Base-by-base conservation (phyloP, 441 rosid genomes). In the Syzygium malaccense region DNA sequence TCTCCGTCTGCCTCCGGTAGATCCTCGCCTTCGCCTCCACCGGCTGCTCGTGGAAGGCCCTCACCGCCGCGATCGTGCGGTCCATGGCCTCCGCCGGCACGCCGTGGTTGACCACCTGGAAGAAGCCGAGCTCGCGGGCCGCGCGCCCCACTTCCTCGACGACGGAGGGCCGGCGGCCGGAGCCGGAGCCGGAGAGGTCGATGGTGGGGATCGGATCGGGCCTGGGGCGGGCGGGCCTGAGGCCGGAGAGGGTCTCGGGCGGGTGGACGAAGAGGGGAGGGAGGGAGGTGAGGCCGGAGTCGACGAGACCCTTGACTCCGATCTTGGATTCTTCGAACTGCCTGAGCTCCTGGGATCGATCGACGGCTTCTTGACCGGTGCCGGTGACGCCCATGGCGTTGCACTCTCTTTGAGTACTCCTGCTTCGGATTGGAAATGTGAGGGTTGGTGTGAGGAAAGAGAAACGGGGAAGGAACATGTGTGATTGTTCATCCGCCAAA, bases 41-140 rank as follows among this genome's bases (percentile, higher is more conserved):
- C 8, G 94, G 92, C 66, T 89, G 92, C 90, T 92, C 94, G 87
- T 93, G 96, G 89, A 96, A 94, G 28, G 64, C 94, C 86, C 89
- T 91, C 37, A 93, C 86, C 13, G 92, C 91, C 3, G 71, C 86
- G 48, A 92, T 56, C 87, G 85, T 14, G 3, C 90, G 66, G 89
- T 93, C 93, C 89, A 93, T 89, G 57, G 90, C 87, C 86, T 92
- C 94, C 51, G 87, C 86, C 10, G 92, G 91, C 51, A 94, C 90
- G 25, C 95, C 94, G 55, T 95, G 97, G 90, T 93, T 94, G 56
- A 93, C 91, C n/a, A 96, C 90, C 92, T 94, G 97, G 87, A 94
- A 94, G 89, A 96, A 95, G 18, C 96, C 98, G 23, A 93, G 86
- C 60, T 92, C 89, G 23, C 91, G 90, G 20, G 90, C 92, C 13